A percentile compares a stretch with the other conserved stretches of the same genome.
These are phyloP conservation scores for Cordyceps javanica DNA, from an alignment of 2,329 filamentous ascomycete species.

Conservation along the genomic window DNA sequence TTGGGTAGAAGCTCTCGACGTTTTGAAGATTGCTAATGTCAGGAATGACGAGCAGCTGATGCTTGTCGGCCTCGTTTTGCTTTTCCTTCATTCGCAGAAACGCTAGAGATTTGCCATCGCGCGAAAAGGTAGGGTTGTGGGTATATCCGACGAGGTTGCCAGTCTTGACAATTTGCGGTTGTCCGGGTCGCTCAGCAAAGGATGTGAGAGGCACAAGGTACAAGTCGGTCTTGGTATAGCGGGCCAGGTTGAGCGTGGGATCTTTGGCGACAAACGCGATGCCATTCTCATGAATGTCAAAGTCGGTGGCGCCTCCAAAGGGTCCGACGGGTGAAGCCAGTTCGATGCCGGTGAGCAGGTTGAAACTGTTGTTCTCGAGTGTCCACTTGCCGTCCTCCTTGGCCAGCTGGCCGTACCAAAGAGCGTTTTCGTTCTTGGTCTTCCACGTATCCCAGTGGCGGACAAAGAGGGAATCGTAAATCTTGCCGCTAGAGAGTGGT, in stretches of 20 bases:
- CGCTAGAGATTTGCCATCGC: constrained; percentile 61
- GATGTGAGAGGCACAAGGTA: constrained; percentile 63
- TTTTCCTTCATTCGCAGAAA: constrained; percentile 73
- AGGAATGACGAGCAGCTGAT: constrained; percentile 58
- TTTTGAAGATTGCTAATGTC: constrained; percentile 52
- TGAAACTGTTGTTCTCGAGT: constrained; percentile 45
- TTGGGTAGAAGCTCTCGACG: constrained; percentile 57
- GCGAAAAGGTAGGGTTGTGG: constrained; percentile 64
- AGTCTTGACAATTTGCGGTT: constrained; percentile 46
- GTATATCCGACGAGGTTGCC: constrained; percentile 58
- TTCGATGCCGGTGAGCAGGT: constrained; percentile 54
- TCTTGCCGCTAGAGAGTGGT: constrained; percentile 56
- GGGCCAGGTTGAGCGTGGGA: constrained; percentile 61
- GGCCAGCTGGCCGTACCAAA: constrained; percentile 65
- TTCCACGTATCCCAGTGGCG: constrained; percentile 80
- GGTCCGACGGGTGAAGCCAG: constrained; percentile 66
- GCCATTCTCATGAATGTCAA: constrained; percentile 62
- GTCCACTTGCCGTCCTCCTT: constrained; percentile 35
- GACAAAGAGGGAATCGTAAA: constrained; percentile 71
- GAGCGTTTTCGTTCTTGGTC: constrained; percentile 59
- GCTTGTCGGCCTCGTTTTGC: constrained; percentile 72
- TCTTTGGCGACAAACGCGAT: constrained; percentile 73
- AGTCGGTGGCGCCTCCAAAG: constrained; percentile 76
- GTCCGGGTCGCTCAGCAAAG: constrained; percentile 50
- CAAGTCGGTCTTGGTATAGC: constrained; percentile 75